These are phyloP conservation scores for Penicillium sp. DNA, from an alignment of 2,329 filamentous ascomycete genomes.

Conservation along the genomic window DNA sequence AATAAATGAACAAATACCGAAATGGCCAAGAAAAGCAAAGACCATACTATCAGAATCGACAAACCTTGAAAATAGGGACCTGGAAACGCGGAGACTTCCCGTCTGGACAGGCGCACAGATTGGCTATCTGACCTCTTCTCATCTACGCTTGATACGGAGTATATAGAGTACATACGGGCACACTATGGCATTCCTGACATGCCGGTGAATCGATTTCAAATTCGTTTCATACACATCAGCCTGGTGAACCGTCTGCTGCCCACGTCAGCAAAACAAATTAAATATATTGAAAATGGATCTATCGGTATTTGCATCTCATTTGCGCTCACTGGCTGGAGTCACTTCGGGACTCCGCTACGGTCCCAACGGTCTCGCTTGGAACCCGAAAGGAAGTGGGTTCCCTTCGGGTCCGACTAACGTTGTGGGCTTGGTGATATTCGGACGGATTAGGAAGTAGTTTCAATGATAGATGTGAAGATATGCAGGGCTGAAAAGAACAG, in stretches of 20 bases:
- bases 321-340: not conserved
- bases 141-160: not conserved
- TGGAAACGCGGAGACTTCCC: not conserved
- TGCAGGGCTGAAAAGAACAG: not conserved
- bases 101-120: too few species aligned
- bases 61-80: constrained; percentile 15
- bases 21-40: not conserved
- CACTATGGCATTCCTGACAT: too few species aligned
- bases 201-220: too few species aligned
- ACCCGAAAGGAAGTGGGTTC: constrained; percentile 9
- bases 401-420: constrained; percentile 1
- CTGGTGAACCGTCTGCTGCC: not conserved
- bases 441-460: not conserved
- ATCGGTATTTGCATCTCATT: not conserved
- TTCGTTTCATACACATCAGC: not conserved
- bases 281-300: not conserved
- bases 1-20: not conserved
- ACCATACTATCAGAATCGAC: not conserved
- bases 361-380: constrained; percentile 15
- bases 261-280: not conserved
- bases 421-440: not conserved
- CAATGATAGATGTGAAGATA: not conserved
- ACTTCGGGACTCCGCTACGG: constrained; percentile 16
- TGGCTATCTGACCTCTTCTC: not conserved
- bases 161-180: too few species aligned